Base-by-base conservation (phyloP, 2,329 filamentous ascomycete genomes). In the Bipolaris oryzae region DNA sequence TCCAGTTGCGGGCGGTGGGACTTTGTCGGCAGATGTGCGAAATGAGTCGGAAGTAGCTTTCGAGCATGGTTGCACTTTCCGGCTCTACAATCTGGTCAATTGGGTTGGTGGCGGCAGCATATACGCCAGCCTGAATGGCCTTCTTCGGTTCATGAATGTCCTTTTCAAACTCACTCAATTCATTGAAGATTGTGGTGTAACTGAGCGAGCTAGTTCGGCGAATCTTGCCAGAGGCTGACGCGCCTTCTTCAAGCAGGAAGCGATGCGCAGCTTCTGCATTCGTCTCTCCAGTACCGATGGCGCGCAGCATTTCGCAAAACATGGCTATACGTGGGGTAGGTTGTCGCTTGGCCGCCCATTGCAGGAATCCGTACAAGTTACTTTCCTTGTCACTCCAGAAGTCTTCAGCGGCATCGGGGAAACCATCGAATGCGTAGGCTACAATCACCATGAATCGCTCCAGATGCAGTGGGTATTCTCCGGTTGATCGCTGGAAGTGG, bases 241-340 rank as follows among this genome's bases (percentile, higher is more conserved):
- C 66, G 3, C 89, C 87, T 72, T 99, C 95, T 66, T 97, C 94
- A 2, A 95, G 83, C 15, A 99, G 81, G 71, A 99, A 99, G 47
- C 88, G 87, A 74, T 99, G 94, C 0, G 94, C 92, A 15, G 90
- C 85, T 51, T 89, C 88, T 25, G 95, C 94, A 67, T 91, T 95
- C 50, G 90, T 86, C 51, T 91, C 86, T 50, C 92, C 92, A 49
- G 89, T 87, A 0, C 95, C 91, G 45, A 99, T 88, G 1, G 93
- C 89, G 70, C 92, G 90, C 15, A 99, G 81, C 87, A 99, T 94
- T 73, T 98, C 94, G 75, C 95, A 99, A 68, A 98, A 99, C 11
- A 94, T 93, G 59, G 92, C 95, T 57, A 96, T 93, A 21, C 96
- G 84, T n/a, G 95, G 95, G 0, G 96, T 97, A 0, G 96, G 96